Percentiles rank a stretch among this genome's conserved stretches.
Evolutionary conservation across 176 grass and related monocot genomes (phyloP).

Genomic region (Chloris gayana): DNA sequence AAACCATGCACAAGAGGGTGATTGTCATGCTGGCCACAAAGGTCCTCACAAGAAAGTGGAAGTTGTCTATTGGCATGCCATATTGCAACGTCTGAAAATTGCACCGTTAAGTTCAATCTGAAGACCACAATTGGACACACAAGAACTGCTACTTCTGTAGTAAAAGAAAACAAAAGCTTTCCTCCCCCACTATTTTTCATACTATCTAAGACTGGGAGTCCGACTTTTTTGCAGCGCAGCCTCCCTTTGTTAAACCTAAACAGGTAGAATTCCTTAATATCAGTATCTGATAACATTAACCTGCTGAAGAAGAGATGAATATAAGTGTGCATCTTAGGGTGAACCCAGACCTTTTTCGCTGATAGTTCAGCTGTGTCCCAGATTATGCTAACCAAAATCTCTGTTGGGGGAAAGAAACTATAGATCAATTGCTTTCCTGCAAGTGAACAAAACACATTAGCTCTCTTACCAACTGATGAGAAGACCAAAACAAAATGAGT

Average conservation of each 20-base stretch:
- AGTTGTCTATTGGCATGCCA: slow-evolving; percentile 33
- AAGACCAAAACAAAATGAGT: background rate
- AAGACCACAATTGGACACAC: slow-evolving; percentile 5
- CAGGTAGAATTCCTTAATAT: background rate
- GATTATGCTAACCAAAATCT: slow-evolving; percentile 50
- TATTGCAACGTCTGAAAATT: slow-evolving; percentile 37
- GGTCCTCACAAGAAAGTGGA: slow-evolving; percentile 26
- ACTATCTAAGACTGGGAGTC: slow-evolving; percentile 39
- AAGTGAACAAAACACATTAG: slow-evolving; percentile 21
- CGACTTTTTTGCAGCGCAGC: slow-evolving; percentile 1
- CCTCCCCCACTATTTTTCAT: slow-evolving; percentile 42
- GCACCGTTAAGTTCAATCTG: slow-evolving; percentile 22
- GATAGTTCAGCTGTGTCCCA: slow-evolving; percentile 38
- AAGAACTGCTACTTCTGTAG: slow-evolving; percentile 27
- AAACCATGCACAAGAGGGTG: slow-evolving; percentile 24
- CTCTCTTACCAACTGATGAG: background rate
- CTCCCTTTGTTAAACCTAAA: slow-evolving; percentile 35
- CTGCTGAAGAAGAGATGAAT: background rate
- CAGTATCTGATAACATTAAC: background rate
- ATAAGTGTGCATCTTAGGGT: background rate
- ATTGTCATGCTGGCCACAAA: slow-evolving; percentile 33
- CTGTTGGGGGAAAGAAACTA: slow-evolving; percentile 38
- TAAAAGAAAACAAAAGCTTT: slow-evolving; percentile 46
- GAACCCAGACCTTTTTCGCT: slow-evolving; percentile 15
- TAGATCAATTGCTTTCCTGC: slow-evolving; percentile 44